Evolutionary conservation across 1,284 basidiomycete genomes (phyloP), one percentile per base, ranked within the genome.

Genomic region (Golubevia pallescens): DNA sequence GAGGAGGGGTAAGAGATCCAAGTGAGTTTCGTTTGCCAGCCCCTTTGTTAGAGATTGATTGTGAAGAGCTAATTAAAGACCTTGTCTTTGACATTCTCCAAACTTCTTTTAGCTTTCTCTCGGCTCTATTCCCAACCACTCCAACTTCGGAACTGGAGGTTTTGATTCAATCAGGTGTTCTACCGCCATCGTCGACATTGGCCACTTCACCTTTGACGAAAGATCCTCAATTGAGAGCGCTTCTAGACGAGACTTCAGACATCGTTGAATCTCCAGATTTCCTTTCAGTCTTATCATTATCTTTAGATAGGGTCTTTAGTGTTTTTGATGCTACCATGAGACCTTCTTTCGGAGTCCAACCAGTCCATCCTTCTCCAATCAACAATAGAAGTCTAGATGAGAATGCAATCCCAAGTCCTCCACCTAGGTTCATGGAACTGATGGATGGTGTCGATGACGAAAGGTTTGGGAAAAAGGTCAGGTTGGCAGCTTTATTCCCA

Each of bases 401-500:
- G 70, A 88, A 88, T 20, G 88, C 91, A n/a, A 92, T 90, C 63
- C 78, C 85, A 4, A 52, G 57, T 16, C 65, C 58, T 16, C 63
- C 19, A 2, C 57, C n/a, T 3, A 60, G 21, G 6, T 58, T 70
- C 21, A 52, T 55, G 23, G 60, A 68, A 57, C 32, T 58, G 66
- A 62, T 65, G 77, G 83, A 54, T 63, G 74, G 63, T 74, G 86
- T 70, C 34, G 78, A 85, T 38, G 70, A 69, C 57, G 78, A 83
- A 51, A 87, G 70, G 5, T 68, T 87, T 34, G 89, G 89, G 57
- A 86, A 89, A 65, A 87, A 89, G 71, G 87, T 92, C 20, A 87
- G 91, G 54, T 85, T 94, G 3, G 94, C 93, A 19, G 90, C 90
- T 13, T 86, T 95, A 67, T 87, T 95, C 20, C 94, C 93, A 3